Evolutionary conservation across 2,329 filamentous ascomycete species (phyloP).

Genomic region (Diaporthe ampelina): DNA sequence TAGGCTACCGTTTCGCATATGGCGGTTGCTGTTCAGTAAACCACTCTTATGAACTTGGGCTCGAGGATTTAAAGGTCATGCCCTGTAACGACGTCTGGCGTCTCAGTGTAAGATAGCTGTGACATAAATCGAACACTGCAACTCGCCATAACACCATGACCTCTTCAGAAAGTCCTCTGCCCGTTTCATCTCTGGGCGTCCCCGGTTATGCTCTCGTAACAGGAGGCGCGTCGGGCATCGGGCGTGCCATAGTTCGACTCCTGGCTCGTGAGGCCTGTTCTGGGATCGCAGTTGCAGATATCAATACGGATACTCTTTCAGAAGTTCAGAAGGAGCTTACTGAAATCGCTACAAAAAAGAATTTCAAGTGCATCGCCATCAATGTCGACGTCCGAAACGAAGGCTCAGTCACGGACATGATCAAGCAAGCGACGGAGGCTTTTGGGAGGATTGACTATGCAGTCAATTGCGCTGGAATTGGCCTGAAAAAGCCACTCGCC

Average conservation of each 20-base stretch:
- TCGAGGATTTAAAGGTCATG: not conserved
- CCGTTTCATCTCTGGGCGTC: not conserved
- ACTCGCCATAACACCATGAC: not conserved
- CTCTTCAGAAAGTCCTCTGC: not conserved
- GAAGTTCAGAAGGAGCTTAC: not conserved
- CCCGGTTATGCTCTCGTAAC: constrained; percentile 6
- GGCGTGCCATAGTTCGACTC: not conserved
- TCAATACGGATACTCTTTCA: not conserved
- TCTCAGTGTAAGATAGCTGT: too few relatives aligned
- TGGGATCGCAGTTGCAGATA: not conserved
- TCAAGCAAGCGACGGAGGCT: not conserved
- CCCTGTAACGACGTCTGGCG: accelerated
- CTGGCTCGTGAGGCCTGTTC: not conserved
- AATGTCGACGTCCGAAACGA: not conserved
- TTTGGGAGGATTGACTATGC: constrained; percentile 8
- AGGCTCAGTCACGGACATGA: not conserved
- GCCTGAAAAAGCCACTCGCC: constrained; percentile 27
- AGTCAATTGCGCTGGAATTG: constrained; percentile 4
- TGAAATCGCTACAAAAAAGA: not conserved
- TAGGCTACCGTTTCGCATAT: not conserved
- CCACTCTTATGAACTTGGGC: too few relatives aligned
- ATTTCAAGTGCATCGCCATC: not conserved
- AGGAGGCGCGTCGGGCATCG: not conserved
- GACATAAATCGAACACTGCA: too few relatives aligned
- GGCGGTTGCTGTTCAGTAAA: too few relatives aligned